Evolutionary conservation across 805 yeast species (phyloP), one percentile per base, ranked within the genome.

Genomic region (Ogataea nitratoaversa): DNA sequence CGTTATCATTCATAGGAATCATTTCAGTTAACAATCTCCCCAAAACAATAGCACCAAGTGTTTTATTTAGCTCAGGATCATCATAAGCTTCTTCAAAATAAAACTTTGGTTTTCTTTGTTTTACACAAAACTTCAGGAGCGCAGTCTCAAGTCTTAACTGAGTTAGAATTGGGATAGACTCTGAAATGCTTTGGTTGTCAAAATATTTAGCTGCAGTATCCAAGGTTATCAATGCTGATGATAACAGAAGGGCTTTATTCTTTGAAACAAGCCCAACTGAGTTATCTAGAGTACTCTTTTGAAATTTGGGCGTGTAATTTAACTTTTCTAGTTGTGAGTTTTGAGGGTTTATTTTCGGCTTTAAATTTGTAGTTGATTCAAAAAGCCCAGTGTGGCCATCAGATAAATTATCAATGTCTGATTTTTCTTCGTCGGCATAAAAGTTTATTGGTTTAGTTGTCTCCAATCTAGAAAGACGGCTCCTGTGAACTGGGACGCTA

Each of bases 71-170:
- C 3, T 19, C 30, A 1, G 33, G 19, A 14, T 56, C 44, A 9
- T 44, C 19, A 22, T 35, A 51, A 0, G 53, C 46, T 7, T 44
- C 38, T n/a, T 44, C 39, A 9, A 52, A 40, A 13, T 48, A 48
- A 19, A 63, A 46, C 23, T 38, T 47, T 2, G 17, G 7, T n/a
- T 37, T 27, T 0, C 32, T 23, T 19, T 44, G 45, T 6, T 32
- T 24, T 5, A 50, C 38, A 14, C 59, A 49, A 52, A 57, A 56
- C 30, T 44, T 44, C 4, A 59, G 36, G 2, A 63, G 27, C 19
- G 48, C 44, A 4, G 54, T 31, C 16, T 43, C 52, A 13, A 36
- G 42, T 24, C 29, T 37, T 16, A 40, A 9, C 6, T 40, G 30
- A 8, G 22, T 39, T 7, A 27, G 19, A 19, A 46, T 36, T 11